Evolutionary conservation across 2,329 filamentous ascomycete species (phyloP), one percentile per base, ranked within the genome.

Genomic region (Aspergillus luchuensis): DNA sequence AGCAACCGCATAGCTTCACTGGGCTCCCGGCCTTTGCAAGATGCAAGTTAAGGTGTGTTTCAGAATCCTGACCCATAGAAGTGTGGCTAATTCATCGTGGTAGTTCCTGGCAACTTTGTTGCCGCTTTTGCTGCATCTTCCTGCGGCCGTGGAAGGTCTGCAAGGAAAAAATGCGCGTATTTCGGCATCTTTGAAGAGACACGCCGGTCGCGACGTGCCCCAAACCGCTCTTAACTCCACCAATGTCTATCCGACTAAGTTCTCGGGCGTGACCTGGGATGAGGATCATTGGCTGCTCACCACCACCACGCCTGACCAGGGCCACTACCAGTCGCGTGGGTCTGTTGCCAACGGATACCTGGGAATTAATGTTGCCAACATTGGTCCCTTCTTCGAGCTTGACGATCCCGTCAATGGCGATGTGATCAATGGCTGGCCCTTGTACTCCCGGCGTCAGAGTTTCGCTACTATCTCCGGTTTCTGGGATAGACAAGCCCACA

Each of bases 381-480:
- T 81, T 7, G 87, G 87, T 0, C 87, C 86, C 0, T 86, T 89
- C 69, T 88, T 88, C 69, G 86, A 88, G 66, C 73, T 83, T 25
- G 85, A 87, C 65, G 70, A 69, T 10, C 76, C 78, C 1, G 79
- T 80, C 5, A 76, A 78, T 54, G 82, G 79, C 53, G 81, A 86
- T 61, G 79, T 81, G 38, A 84, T 86, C 60, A 87, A 83, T 65
- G 88, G 87, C 8, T 91, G 89, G 89, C 89, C 89, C 13, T 77
- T 91, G 2, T 89, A 85, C 72, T 82, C 84, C 60, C 76, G 81
- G 21, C 80, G 88, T 36, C 85, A 90, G 66, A 84, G 85, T 0
- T 90, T 91, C 70, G 85, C 86, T 2, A 90, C 88, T 0, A 83
- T 91, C 28, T 83, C 85, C 4, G 88, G 88, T 1, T 90, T 91